Base-by-base conservation (phyloP, 306 rosid species). In the Casuarina cunninghamiana region DNA sequence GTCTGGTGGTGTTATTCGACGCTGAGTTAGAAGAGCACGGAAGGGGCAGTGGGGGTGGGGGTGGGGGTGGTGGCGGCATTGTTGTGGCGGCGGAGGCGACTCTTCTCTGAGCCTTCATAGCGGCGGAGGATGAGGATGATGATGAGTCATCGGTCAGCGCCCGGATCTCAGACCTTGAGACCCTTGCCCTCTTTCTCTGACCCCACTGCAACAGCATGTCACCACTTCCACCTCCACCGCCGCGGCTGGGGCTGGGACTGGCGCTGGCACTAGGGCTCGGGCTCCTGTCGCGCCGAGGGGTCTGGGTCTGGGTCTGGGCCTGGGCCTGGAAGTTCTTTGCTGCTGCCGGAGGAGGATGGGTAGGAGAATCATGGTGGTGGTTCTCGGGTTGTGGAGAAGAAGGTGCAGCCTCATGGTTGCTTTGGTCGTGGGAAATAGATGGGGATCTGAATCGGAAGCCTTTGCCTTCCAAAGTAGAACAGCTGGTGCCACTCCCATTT, bases 201-300 rank as follows among this genome's bases (percentile, higher is more conserved):
- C 94, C 94, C 94, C 94, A 90, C 48, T 90, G 91, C 79, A 90
- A 54, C 6, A 90, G 51, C 73, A 82, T 87, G 69, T 90, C 92
- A n/a, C 88, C 89, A 7, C 77, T 75, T 8, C 77, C 72, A 4
- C 75, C 86, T 5, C 82, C 81, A 15, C 71, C 75, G 73, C 80
- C 83, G 45, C 82, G 85, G 75, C 79, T 75, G 35, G 83, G 83
- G 49, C 90, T 83, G 2, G 78, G 80, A 72, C 80, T 79, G 3
- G 88, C 74, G 26, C 78, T 65, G 13, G 85, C 74, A 26, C 78
- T 65, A 9, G 85, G 81, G 11, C 81, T 82, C 3, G 78, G 85
- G 69, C 83, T 84, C 41, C 77, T 88, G 72, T 60, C 54, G 75
- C 72, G 72, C 71, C 72, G 77, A 58, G 9, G 32, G 32, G 32